Evolutionary conservation across 176 grass and related monocot species (phyloP).

Genomic region (Saccharum officinarum): DNA sequence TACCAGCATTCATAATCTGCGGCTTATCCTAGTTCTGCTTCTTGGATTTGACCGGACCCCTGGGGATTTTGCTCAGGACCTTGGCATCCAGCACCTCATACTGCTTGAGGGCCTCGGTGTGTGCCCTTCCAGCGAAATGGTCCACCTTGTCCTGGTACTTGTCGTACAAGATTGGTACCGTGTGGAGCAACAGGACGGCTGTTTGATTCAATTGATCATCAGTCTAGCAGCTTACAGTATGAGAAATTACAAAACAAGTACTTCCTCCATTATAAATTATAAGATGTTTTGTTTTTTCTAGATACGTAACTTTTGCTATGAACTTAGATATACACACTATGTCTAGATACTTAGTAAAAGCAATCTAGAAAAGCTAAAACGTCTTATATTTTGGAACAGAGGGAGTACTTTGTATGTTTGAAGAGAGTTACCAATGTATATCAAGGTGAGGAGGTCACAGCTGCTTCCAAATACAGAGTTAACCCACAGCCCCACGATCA

Average conservation of each 20-base stretch:
- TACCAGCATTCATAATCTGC: not conserved
- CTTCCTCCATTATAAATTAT: too few species aligned
- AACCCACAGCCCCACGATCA: conserved; percentile 77
- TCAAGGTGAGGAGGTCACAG: conserved; percentile 84
- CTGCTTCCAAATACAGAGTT: conserved; percentile 70
- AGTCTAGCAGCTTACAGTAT: not conserved
- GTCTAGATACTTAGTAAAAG: too few species aligned
- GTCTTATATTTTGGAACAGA: not conserved
- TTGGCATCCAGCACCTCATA: conserved; percentile 65
- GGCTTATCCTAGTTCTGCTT: conserved; percentile 48
- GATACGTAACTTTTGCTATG: not conserved
- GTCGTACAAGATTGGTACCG: conserved; percentile 76
- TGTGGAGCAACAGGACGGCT: conserved; percentile 69
- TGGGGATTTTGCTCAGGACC: conserved; percentile 79
- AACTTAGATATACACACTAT: not conserved
- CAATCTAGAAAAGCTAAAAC: not conserved
- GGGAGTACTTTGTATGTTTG: not conserved
- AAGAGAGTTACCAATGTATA: conserved; percentile 71
- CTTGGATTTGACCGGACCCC: conserved; percentile 53
- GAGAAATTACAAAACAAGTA: not conserved
- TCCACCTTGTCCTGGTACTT: conserved; percentile 93
- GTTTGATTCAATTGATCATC: conserved; percentile 2
- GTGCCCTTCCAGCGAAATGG: conserved; percentile 56
- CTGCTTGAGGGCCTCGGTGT: conserved; percentile 58
- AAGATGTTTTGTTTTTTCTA: too few species aligned